A percentile compares a stretch with the other conserved stretches of the same genome.
These are phyloP conservation scores for Candida jianshihensis DNA, from an alignment of 805 yeast species.

Conservation along the genomic window DNA sequence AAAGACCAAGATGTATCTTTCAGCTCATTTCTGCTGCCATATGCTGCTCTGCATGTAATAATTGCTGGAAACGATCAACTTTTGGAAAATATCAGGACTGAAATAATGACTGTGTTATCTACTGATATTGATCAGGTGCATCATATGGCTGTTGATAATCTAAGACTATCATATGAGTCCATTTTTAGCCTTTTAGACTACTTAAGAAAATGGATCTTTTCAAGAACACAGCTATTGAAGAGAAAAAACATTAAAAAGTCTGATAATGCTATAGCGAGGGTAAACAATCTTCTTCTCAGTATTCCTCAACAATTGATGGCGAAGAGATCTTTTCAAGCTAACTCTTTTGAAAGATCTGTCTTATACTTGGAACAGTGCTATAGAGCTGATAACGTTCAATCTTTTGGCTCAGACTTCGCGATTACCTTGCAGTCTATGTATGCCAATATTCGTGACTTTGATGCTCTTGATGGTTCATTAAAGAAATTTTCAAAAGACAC, in stretches of 20 bases:
- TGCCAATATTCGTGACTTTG: slow-evolving; percentile 82
- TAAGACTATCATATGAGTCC: slow-evolving; percentile 62
- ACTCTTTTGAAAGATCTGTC: slow-evolving; percentile 81
- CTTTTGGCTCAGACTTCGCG: slow-evolving; percentile 31
- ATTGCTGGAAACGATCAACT: slow-evolving; percentile 34
- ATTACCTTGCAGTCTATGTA: slow-evolving; percentile 69
- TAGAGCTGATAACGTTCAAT: slow-evolving; percentile 29
- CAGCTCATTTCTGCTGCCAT: slow-evolving; percentile 70
- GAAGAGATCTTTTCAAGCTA: slow-evolving; percentile 71
- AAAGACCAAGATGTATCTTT: slow-evolving; percentile 65
- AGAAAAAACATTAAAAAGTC: slow-evolving; percentile 13
- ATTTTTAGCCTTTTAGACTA: slow-evolving; percentile 79
- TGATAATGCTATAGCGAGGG: slow-evolving; percentile 29
- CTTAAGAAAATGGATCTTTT: slow-evolving; percentile 61
- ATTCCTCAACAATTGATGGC: slow-evolving; percentile 73
- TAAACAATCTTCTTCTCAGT: slow-evolving; percentile 40
- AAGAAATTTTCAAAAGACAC: slow-evolving; percentile 63
- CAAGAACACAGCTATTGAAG: slow-evolving; percentile 18
- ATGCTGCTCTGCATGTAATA: slow-evolving; percentile 59
- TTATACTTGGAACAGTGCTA: slow-evolving; percentile 76
- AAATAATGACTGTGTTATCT: slow-evolving; percentile 53
- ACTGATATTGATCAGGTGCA: slow-evolving; percentile 36
- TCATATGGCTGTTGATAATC: slow-evolving; percentile 50
- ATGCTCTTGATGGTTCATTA: slow-evolving; percentile 81
- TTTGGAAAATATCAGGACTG: slow-evolving; percentile 42